A percentile compares a stretch with the other conserved stretches of the same genome.
phyloP scores from a whole-genome alignment of 1,139 yeast genomes.

The Casaregolazyma suthepensis region DNA sequence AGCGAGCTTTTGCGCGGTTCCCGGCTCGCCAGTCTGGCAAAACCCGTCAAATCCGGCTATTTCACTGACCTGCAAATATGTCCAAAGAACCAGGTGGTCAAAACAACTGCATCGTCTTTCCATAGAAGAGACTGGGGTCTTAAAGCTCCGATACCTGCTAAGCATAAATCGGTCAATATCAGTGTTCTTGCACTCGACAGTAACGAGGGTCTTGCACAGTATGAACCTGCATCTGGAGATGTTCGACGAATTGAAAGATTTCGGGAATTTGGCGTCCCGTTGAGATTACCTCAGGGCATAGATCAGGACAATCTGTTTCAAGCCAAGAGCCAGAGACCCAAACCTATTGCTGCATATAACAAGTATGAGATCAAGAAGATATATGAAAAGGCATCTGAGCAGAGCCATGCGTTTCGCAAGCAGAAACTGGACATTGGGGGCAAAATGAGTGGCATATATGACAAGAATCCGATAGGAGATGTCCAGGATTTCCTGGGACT shows the following conservation, averaged over 20 bases:
- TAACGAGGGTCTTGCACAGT: constrained; percentile 46
- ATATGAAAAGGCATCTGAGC: constrained; percentile 14
- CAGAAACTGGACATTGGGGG: not conserved
- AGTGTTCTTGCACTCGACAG: constrained; percentile 49
- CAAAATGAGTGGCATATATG: not conserved
- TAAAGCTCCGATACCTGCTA: constrained; percentile 50
- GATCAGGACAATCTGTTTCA: constrained; percentile 16
- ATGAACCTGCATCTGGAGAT: constrained; percentile 44
- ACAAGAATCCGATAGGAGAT: not conserved
- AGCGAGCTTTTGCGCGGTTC: constrained; percentile 6
- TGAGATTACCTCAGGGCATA: constrained; percentile 16
- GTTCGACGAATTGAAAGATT: constrained; percentile 47
- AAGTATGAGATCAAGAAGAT: constrained; percentile 16
- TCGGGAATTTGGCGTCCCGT: constrained; percentile 43
- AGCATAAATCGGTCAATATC: constrained; percentile 42
- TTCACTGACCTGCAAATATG: constrained; percentile 6
- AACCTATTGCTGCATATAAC: constrained; percentile 18
- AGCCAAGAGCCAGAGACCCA: constrained; percentile 15
- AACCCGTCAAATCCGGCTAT: constrained; percentile 2
- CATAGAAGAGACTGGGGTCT: constrained; percentile 60
- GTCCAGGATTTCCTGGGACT: constrained; percentile 7
- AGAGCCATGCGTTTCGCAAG: constrained; percentile 1
- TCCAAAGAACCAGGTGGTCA: constrained; percentile 55
- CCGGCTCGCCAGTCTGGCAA: constrained; percentile 5
- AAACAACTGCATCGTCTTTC: constrained; percentile 49